Base-by-base conservation (phyloP, 352 stramenopile genomes). In the Pythium chondricola region DNA sequence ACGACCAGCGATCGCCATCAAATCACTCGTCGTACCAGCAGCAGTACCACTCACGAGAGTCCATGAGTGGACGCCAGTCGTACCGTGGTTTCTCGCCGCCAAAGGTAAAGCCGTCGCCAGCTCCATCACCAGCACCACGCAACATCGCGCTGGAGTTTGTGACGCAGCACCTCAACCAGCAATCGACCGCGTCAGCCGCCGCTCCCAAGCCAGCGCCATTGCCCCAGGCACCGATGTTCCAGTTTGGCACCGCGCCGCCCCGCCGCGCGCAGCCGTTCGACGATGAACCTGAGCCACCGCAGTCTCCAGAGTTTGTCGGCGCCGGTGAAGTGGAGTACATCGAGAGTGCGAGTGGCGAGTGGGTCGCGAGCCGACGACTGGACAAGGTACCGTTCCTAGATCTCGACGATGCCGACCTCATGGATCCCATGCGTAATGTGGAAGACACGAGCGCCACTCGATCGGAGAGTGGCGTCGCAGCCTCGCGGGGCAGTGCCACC, bases 281-380 rank as follows among this genome's bases (percentile, higher is more conserved):
- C 10, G 13, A 31, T 21, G 24, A 64, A 21, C 49, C 48, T 3
- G 56, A 64, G 33, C 48, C 48, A 9, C 41, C 38, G 4, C 13
- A 17, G 1, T 56, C 43, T 1, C 49, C 45, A 0, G 49, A 56
- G 27, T 48, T 80, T 2, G 36, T 33, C 27, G 69, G 60, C 27
- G 43, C 60, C 2, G 60, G 54, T 10, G 73, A 88, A 3, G 52
- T 76, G 17, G 77, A 88, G 49, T 71, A 76, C 47, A 63, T 86
- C 33, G 77, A 86, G 47, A 73, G 61, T 18, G 66, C 61, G 20
- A 71, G 74, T 21, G 76, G 76, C 30, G 64, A 88, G 41, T 88
- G 76, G 76, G 61, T 86, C n/a, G 67, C 69, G 20, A 68, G 65
- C 16, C 60, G 66, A 35, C 52, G 48, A 29, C 42, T 57, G 31